Percentiles rank a stretch among this genome's conserved stretches.
Conservation (phyloP, 177 flowering plant genomes). For the Vitis hybrid region DNA sequence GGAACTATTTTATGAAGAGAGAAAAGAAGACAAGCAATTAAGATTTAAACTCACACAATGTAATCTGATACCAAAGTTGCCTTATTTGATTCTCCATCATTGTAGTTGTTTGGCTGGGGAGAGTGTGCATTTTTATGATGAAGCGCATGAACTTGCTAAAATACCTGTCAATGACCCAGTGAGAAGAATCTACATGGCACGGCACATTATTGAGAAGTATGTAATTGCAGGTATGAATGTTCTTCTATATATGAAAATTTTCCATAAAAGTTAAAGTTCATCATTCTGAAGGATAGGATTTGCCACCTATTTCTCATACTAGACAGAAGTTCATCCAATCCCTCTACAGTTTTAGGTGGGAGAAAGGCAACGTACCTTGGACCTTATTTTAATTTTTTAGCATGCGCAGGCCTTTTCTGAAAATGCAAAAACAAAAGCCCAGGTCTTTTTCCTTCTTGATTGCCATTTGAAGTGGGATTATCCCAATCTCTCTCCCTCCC, state of each 20-base stretch:
- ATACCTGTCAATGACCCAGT: constrained; percentile 60
- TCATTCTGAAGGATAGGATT: not conserved
- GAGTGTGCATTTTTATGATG: constrained; percentile 77
- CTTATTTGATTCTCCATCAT: constrained; percentile 5
- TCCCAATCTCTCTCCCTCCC: no score
- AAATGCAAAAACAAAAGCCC: no score
- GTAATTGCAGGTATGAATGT: constrained; percentile 51
- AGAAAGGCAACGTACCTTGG: no score
- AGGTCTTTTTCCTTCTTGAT: no score
- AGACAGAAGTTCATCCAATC: no score
- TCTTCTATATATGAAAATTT: not conserved
- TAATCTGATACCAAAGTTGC: not conserved
- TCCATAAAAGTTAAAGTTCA: not conserved
- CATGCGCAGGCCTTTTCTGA: no score
- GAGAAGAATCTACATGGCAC: constrained; percentile 84
- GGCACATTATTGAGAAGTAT: constrained; percentile 76
- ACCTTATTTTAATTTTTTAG: no score
- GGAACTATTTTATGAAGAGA: not conserved
- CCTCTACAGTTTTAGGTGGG: no score
- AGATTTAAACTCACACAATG: not conserved
- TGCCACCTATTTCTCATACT: not conserved
- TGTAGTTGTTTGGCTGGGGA: constrained; percentile 93
- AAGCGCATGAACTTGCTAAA: constrained; percentile 63
- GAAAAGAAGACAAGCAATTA: not conserved
- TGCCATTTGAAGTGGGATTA: no score